Evolutionary conservation across 495 filamentous ascomycete genomes (phyloP).

Genomic region (Podospora pseudocomata): DNA sequence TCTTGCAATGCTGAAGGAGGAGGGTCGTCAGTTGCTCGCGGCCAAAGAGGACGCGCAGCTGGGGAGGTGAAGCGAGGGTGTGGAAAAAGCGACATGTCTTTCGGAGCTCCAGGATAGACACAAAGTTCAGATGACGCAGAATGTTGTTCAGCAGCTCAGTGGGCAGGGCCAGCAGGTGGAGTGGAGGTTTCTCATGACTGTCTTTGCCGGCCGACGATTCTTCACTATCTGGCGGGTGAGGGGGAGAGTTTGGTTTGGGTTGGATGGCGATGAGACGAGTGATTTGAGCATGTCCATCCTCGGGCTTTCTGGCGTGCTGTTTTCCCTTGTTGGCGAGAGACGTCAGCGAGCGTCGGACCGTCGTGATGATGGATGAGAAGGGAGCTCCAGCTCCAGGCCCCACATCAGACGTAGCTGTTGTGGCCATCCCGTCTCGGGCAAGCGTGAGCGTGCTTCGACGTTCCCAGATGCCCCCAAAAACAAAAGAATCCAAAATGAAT

Average conservation of each 20-base stretch:
- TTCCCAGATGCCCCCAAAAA: not conserved
- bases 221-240: not conserved
- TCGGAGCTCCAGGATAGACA: conserved; percentile 30
- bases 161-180: conserved; percentile 26
- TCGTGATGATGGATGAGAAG: not conserved
- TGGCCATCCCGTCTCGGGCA: not conserved
- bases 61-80: conserved; percentile 18
- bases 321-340: not conserved
- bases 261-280: not conserved
- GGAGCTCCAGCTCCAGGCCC: not conserved
- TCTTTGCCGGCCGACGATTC: not conserved
- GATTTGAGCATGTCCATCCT: not conserved
- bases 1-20: conserved; percentile 29
- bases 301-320: not conserved
- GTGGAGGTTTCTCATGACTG: conserved; percentile 3
- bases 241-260: not conserved
- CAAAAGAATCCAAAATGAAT: too few relatives aligned
- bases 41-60: conserved; percentile 26
- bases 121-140: conserved; percentile 26
- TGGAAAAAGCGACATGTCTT: conserved; percentile 32
- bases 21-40: conserved; percentile 11
- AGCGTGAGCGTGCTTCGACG: too few relatives aligned
- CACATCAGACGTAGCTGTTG: not conserved
- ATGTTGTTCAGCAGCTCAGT: conserved; percentile 34
- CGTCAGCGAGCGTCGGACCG: not conserved